Conservation (phyloP, 208 protist species). For the Naegleria gruberi region DNA sequence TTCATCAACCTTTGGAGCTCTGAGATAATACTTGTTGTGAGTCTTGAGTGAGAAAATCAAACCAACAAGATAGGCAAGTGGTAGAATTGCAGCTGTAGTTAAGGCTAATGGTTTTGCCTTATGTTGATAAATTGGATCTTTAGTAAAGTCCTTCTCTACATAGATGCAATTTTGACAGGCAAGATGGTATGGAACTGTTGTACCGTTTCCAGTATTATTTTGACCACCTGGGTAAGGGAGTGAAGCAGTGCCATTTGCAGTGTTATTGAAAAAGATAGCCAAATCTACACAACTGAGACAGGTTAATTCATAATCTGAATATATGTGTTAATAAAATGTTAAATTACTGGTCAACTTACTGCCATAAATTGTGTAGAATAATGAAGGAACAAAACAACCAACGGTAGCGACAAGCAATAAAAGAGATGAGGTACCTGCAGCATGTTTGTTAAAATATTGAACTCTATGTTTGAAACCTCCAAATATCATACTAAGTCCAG, state of each 20-base stretch:
- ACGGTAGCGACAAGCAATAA: constrained; percentile 46
- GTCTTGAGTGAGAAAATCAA: constrained; percentile 48
- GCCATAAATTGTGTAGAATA: constrained; percentile 51
- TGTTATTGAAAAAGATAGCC: background rate
- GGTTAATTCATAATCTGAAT: background rate
- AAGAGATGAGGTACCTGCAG: constrained; percentile 44
- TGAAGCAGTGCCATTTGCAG: background rate
- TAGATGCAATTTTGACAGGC: background rate
- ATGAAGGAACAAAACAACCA: constrained; percentile 46
- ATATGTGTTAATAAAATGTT: background rate
- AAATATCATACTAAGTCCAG: constrained; percentile 48
- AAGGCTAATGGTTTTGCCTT: constrained; percentile 39
- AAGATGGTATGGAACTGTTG: background rate
- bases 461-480: constrained; percentile 53
- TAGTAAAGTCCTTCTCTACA: background rate
- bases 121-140: constrained; percentile 36
- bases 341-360: constrained; percentile 13
- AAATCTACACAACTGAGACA: background rate
- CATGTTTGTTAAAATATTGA: constrained; percentile 47
- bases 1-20: background rate
- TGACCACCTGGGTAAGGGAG: background rate
- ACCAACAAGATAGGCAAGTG: constrained; percentile 48
- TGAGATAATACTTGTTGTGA: background rate
- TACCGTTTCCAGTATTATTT: background rate
- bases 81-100: constrained; percentile 37